Base-by-base conservation (phyloP, 306 rosid genomes). In the Trifolium subterraneum region DNA sequence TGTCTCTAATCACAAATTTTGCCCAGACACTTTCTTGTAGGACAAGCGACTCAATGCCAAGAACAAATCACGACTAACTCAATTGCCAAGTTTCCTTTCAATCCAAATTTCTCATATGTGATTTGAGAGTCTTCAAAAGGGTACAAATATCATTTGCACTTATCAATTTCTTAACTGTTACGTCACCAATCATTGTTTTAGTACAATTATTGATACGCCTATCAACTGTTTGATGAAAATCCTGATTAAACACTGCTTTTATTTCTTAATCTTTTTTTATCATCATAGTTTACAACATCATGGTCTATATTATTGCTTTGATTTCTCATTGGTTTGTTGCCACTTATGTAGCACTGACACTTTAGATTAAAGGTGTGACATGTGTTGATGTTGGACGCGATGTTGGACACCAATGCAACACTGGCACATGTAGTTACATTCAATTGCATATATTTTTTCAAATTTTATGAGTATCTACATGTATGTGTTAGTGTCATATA, bases 171-270 rank as follows among this genome's bases (percentile, higher is more conserved):
- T 20, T 35, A 35, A 20, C 11, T 62, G 42, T 25, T 41, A 56
- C 10, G 1, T 8, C 33, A 23, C 18, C 9, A 56, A 11, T 3
- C 7, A 0, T 56, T 12, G n/a, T 56, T 9, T 56, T 56, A 23
- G 9, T 56, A 13, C 36, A 58, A 58, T 58, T 58, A 13, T 58
- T 58, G n/a, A 18, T 2, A 58, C 25, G 68, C 27, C 31, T 50
- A 47, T 56, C 50, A 63, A 39, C 3, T 85, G 85, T 81, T 87
- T 6, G 88, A 70, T 41, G 74, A 77, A 87, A 65, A 33, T 79
- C 48, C 79, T 61, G 62, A 77, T 10, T 35, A 70, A 74, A 64
- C 33, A 48, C 70, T 56, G 16, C 41, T 62, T 42, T 42, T 39
- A 33, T 7, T 35, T 35, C 39, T 35, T 35, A 27, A 41, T 12